Evolutionary conservation across 1,284 basidiomycete species (phyloP).

Genomic region (Trichosporon sp.): DNA sequence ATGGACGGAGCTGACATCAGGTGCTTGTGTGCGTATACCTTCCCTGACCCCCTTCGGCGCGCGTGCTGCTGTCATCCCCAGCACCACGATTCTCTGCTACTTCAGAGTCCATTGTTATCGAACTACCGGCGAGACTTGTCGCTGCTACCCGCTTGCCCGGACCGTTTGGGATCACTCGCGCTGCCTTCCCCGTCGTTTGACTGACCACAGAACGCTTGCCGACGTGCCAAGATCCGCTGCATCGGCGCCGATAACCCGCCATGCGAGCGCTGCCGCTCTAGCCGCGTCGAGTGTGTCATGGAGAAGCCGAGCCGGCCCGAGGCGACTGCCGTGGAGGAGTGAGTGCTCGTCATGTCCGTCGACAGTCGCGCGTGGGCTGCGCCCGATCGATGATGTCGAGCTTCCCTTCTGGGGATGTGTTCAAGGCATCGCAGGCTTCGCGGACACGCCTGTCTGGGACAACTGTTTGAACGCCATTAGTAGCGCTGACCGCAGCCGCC

Average conservation of each 20-base stretch:
- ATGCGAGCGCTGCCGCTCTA: constrained; percentile 77
- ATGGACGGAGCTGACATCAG: constrained; percentile 16
- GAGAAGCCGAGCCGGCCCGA: constrained; percentile 75
- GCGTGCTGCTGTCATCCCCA: too few species aligned
- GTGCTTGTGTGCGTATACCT: constrained; percentile 18
- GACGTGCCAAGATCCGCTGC: constrained; percentile 60
- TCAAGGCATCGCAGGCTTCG: neutral
- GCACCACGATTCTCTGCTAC: too few species aligned
- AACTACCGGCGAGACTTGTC: too few species aligned
- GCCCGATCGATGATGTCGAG: neutral
- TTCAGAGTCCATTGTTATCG: too few species aligned
- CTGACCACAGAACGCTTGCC: constrained; percentile 35
- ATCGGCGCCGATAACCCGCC: constrained; percentile 77
- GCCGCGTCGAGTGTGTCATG: constrained; percentile 77
- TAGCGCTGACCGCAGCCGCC: constrained; percentile 63
- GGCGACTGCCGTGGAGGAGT: constrained; percentile 69
- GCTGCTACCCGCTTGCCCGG: neutral
- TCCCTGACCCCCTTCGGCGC: neutral
- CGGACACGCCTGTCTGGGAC: neutral
- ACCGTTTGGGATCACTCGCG: neutral
- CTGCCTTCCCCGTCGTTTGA: neutral
- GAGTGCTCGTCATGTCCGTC: constrained; percentile 48
- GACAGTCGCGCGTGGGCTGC: neutral
- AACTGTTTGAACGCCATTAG: neutral
- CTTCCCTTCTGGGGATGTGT: neutral